phyloP scores from a whole-genome alignment of 768 basidiomycete genomes.

The Mycena galericulata region DNA sequence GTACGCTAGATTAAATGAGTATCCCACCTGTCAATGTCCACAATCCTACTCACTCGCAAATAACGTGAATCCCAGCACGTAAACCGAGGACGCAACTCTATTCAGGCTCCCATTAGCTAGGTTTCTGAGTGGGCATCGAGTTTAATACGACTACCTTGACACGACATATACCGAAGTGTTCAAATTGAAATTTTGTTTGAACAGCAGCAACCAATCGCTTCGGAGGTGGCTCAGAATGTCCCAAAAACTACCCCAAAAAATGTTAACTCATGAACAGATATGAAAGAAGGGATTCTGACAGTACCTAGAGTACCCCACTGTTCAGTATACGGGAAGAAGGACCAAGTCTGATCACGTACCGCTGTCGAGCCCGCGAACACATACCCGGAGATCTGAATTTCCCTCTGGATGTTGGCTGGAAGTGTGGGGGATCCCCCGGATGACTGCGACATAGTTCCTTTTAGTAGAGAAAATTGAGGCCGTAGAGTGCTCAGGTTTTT shows the following conservation, averaged over 20 bases:
- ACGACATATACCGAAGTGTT: conserved; percentile 40
- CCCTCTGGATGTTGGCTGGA: neutral
- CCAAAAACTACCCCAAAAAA: too few relatives aligned
- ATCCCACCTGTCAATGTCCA: too few relatives aligned
- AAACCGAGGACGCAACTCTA: conserved; percentile 34
- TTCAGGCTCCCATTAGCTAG: neutral
- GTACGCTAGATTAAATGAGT: conserved; percentile 2
- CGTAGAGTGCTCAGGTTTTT: too few relatives aligned
- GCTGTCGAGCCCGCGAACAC: conserved; percentile 10
- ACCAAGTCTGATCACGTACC: neutral
- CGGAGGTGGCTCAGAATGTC: conserved; percentile 43
- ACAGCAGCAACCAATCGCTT: conserved; percentile 39
- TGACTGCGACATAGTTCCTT: neutral
- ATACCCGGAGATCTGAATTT: neutral
- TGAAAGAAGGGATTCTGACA: too few relatives aligned
- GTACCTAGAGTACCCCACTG: conserved; percentile 26
- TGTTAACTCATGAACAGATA: too few relatives aligned
- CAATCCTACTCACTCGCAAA: conserved; percentile 36
- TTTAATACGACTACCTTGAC: conserved; percentile 11
- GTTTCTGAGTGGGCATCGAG: neutral
- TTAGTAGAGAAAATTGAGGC: too few relatives aligned
- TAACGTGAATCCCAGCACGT: conserved; percentile 23
- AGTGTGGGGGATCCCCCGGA: neutral
- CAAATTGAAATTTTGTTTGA: conserved; percentile 28
- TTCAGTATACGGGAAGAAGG: neutral